A percentile compares a stretch with the other conserved stretches of the same genome.
phyloP scores from a whole-genome alignment of 805 yeast species.

The Yarrowia sp. region DNA sequence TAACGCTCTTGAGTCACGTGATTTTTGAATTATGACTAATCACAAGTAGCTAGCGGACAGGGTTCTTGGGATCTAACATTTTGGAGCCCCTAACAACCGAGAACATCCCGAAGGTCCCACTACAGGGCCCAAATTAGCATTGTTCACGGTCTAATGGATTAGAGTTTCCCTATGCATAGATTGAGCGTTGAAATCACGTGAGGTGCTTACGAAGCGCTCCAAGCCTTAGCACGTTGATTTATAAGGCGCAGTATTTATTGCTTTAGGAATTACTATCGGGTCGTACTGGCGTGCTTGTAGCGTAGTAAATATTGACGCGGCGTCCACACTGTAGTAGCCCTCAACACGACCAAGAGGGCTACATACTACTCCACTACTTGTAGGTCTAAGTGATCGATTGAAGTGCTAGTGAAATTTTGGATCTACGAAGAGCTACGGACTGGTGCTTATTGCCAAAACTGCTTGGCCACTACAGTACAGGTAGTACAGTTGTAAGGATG shows the following conservation, averaged over 20 bases:
- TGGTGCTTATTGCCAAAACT: no score
- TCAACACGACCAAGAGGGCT: no score
- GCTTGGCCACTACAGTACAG: no score
- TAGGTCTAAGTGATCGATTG: no score
- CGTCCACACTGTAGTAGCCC: no score
- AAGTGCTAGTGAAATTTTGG: no score
- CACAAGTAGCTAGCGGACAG: background rate
- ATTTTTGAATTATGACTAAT: background rate
- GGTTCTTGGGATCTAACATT: background rate
- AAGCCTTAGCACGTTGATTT: background rate
- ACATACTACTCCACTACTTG: no score
- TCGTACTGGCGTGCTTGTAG: background rate
- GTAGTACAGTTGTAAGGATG: no score
- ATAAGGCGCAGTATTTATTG: background rate
- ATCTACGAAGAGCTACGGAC: no score
- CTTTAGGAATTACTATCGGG: background rate
- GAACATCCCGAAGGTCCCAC: conserved; percentile 15
- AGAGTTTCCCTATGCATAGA: background rate
- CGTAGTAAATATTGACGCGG: background rate
- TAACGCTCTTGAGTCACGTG: background rate
- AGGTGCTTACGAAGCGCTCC: background rate
- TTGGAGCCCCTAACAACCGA: conserved; percentile 6
- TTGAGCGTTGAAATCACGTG: conserved; percentile 33
- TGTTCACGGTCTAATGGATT: background rate
- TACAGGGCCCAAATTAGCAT: background rate